Evolutionary conservation across 768 basidiomycete genomes (phyloP), one percentile per base, ranked within the genome.

Genomic region (Agaricus blazei): DNA sequence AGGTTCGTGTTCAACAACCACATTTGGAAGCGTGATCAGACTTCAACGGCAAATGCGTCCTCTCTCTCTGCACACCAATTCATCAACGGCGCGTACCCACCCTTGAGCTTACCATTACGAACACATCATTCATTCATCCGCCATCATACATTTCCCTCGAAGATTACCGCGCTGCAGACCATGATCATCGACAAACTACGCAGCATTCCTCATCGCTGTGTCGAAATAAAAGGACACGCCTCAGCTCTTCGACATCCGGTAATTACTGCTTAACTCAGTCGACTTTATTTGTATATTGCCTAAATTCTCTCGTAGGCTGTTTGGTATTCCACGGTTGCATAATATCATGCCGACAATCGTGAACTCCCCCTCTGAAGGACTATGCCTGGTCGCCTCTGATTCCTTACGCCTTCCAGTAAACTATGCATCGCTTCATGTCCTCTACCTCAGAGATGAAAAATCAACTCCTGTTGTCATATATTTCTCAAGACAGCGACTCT

Each of bases 351-450:
- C 69, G 3, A 64, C 74, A 4, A 19, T 19, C 19, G 19, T 19
- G 19, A 19, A 19, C 19, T 19, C 19, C 19, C 19, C 19, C 19
- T 4, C 63, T 88, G 8, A 75, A 71, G 4, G 59, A 77, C 31
- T 84, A 82, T 64, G 70, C 73, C 15, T 87, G 84, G 84, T 88
- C 88, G 0, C 73, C 82, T 0, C 75, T 87, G 3, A 70, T 88
- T 54, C 68, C 80, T 46, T 64, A 63, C n/a, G 75, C 75, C 0
- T 82, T 80, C 62, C 59, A 69, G 19, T 64, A 65, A 14, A 86
- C 87, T 60, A 62, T 69, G 1, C 66, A 70, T 6, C 66, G 78
- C 42, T 79, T 84, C 45, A 52, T 52, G 9, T 34, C 52, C 4
- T 0, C 19, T 19, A 19, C 19, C 19, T 19, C 19, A 19, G 19